These are phyloP conservation scores for Aschersonia sp. DNA, from an alignment of 2,329 filamentous ascomycete genomes.

Conservation along the genomic window DNA sequence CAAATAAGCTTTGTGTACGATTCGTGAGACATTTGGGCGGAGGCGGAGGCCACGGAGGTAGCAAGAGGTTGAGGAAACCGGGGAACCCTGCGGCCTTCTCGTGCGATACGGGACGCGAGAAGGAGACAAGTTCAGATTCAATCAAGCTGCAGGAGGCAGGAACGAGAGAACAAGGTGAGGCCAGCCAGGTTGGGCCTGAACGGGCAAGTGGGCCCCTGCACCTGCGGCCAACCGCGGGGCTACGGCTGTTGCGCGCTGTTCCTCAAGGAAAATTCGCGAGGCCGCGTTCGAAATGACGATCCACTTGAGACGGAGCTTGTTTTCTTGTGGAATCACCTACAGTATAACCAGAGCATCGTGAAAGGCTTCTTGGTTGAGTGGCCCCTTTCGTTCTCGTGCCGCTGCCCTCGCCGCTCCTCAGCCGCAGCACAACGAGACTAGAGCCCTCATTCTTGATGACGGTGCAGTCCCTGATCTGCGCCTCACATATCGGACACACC, in stretches of 20 bases:
- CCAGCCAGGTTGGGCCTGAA: not conserved
- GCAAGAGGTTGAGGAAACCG: not conserved
- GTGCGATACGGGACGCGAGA: not conserved
- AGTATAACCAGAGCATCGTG: conserved; percentile 2
- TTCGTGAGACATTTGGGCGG: conserved; percentile 5
- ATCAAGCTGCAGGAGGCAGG: not conserved
- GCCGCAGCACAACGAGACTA: conserved; percentile 1
- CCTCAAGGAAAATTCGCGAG: too few species aligned
- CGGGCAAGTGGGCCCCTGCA: conserved; percentile 1
- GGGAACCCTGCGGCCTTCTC: not conserved
- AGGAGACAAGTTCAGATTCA: too few species aligned
- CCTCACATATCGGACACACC: too few species aligned
- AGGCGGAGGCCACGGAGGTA: not conserved
- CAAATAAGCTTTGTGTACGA: conserved; percentile 2
- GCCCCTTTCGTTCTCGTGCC: not conserved
- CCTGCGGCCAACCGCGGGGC: not conserved
- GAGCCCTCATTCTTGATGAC: conserved; percentile 2
- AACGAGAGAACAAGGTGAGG: not conserved
- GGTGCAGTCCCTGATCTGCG: not conserved
- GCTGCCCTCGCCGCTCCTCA: not conserved
- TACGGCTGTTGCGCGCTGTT: too few species aligned
- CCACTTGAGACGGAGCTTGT: not conserved
- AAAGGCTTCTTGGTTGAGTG: not conserved
- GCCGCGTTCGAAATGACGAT: not conserved
- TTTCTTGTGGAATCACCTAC: not conserved